Evolutionary conservation across 2,329 filamentous ascomycete species (phyloP).

Genomic region (Calonectria multiphialidica): DNA sequence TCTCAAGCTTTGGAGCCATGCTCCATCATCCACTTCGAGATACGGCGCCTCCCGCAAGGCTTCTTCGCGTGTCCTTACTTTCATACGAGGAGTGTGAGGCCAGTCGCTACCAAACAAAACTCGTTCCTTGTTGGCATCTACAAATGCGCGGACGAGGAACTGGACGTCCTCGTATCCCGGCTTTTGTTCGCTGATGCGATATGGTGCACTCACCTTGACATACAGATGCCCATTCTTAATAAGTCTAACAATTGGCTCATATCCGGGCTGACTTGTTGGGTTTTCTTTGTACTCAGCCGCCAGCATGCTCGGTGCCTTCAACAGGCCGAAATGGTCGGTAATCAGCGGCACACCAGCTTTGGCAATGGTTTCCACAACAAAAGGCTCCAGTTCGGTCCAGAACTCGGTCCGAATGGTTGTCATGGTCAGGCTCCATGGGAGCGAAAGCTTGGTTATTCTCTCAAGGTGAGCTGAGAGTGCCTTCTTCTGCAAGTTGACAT

Average conservation of each 20-base stretch:
- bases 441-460: slow-evolving; percentile 22
- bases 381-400: slow-evolving; percentile 20
- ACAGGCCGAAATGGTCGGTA: slow-evolving; percentile 52
- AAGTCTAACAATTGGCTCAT: slow-evolving; percentile 37
- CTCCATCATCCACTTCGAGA: slow-evolving; percentile 39
- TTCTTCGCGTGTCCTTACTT: slow-evolving; percentile 47
- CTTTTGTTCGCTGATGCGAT: slow-evolving; percentile 46
- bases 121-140: slow-evolving; percentile 47
- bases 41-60: slow-evolving; percentile 47
- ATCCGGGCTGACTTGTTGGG: slow-evolving; percentile 42
- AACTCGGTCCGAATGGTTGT: slow-evolving; percentile 29
- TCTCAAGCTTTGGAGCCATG: slow-evolving; percentile 38
- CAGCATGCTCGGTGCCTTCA: slow-evolving; percentile 51
- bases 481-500: slow-evolving; percentile 49
- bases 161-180: slow-evolving; percentile 48
- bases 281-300: slow-evolving; percentile 34
- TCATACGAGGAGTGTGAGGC: slow-evolving; percentile 54
- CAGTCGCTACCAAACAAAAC: slow-evolving; percentile 55
- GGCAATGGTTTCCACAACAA: slow-evolving; percentile 7
- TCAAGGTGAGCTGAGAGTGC: slow-evolving; percentile 45
- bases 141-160: slow-evolving; percentile 45
- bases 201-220: slow-evolving; percentile 54
- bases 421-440: slow-evolving; percentile 32
- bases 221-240: slow-evolving; percentile 47
- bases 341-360: slow-evolving; percentile 36